Evolutionary conservation across 441 rosid species (phyloP).

Genomic region (Adansonia gregorii): DNA sequence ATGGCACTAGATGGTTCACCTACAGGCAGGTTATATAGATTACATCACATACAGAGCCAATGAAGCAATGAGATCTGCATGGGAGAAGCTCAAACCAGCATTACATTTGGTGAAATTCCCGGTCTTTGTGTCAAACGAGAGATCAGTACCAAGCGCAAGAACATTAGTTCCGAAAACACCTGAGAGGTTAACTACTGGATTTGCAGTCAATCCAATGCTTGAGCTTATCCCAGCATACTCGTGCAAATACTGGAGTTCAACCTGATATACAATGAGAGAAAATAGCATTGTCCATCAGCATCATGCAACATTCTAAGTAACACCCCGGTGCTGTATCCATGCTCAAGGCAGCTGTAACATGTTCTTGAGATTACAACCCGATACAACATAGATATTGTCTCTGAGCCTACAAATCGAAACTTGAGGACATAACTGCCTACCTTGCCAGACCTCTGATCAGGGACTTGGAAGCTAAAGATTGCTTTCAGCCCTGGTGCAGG

Average conservation of each 20-base stretch:
- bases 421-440: slow-evolving; percentile 36
- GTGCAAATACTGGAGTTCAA: slow-evolving; percentile 89
- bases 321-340: neutral
- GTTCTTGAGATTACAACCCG: neutral
- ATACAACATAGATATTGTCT: neutral
- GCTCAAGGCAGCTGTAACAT: neutral
- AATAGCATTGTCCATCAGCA: neutral
- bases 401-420: neutral
- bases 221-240: slow-evolving; percentile 81
- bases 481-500: slow-evolving; percentile 87
- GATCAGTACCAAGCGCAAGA: slow-evolving; percentile 68
- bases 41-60: slow-evolving; percentile 64
- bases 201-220: slow-evolving; percentile 80
- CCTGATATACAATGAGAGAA: slow-evolving; percentile 42
- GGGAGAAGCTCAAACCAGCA: slow-evolving; percentile 72
- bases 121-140: slow-evolving; percentile 80
- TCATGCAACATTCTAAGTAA: neutral
- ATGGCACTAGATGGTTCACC: neutral
- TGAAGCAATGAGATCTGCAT: slow-evolving; percentile 70
- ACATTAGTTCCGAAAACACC: slow-evolving; percentile 70
- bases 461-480: slow-evolving; percentile 72
- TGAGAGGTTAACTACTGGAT: slow-evolving; percentile 77
- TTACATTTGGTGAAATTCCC: slow-evolving; percentile 76
- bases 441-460: slow-evolving; percentile 95
- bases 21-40: neutral